A percentile compares a stretch with the other conserved stretches of the same genome.
phyloP scores from a whole-genome alignment of 75 land plant genomes.

The Cunninghamia lanceolata region DNA sequence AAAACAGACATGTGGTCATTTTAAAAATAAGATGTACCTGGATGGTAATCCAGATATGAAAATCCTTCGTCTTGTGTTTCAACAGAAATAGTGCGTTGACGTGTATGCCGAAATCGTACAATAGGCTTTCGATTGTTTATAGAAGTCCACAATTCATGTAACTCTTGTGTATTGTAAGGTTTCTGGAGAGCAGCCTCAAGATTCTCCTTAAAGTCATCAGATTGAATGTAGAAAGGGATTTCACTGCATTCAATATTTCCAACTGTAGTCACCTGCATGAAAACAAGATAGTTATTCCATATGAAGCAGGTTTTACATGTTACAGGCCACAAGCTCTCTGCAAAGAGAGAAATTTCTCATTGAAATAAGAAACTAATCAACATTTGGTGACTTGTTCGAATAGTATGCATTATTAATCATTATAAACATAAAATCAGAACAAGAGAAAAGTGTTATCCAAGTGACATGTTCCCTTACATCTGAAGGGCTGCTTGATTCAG shows the following conservation, averaged over 20 bases:
- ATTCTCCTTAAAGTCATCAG: constrained; percentile 19
- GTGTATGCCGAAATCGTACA: constrained; percentile 27
- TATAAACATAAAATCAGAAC: neutral
- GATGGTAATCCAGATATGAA: constrained; percentile 49
- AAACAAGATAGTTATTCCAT: neutral
- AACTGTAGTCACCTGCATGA: constrained; percentile 10
- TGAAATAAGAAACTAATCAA: neutral
- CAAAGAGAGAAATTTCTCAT: neutral
- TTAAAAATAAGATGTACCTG: constrained; percentile 23
- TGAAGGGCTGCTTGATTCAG: constrained; percentile 7
- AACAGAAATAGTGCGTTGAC: constrained; percentile 17
- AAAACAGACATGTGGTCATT: neutral
- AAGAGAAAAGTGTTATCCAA: neutral
- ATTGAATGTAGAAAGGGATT: constrained; percentile 4
- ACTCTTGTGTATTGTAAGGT: constrained; percentile 28
- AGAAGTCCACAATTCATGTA: constrained; percentile 18
- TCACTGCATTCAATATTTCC: constrained; percentile 8
- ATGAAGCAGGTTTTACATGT: neutral
- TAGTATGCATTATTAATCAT: neutral
- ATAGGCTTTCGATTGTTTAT: constrained; percentile 31
- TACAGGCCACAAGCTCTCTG: neutral
- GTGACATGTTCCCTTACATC: constrained; percentile 1
- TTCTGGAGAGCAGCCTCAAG: constrained; percentile 22
- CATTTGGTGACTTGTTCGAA: neutral
- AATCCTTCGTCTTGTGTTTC: constrained; percentile 28